phyloP scores from a whole-genome alignment of 306 rosid genomes.

The Ziziphus jujuba region DNA sequence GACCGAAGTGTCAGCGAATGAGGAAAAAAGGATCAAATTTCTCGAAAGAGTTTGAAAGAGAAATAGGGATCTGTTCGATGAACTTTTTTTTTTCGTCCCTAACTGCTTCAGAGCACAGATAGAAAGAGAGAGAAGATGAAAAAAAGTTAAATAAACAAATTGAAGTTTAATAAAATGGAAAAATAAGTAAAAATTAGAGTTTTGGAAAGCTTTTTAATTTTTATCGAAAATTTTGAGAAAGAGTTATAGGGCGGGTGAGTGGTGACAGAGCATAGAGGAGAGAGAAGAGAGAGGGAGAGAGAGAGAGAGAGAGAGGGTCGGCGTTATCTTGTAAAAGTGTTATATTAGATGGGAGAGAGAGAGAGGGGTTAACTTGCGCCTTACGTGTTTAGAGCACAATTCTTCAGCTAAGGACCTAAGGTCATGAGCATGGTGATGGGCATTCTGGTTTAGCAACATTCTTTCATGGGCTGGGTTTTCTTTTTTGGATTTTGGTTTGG shows the following conservation, averaged over 20 bases:
- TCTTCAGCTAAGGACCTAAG: conserved; percentile 30
- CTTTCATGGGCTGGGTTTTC: conserved; percentile 39
- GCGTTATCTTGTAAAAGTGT: conserved; percentile 63
- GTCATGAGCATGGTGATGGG: conserved; percentile 21
- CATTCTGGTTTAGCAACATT: conserved; percentile 17
- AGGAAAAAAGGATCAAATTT: conserved; percentile 37
- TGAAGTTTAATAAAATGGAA: conserved; percentile 28
- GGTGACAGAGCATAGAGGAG: conserved; percentile 43
- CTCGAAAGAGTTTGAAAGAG: conserved; percentile 26
- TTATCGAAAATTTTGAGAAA: conserved; percentile 30
- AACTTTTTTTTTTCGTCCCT: conserved; percentile 17
- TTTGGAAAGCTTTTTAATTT: conserved; percentile 10
- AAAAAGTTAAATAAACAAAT: conserved; percentile 15
- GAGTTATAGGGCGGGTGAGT: conserved; percentile 40
- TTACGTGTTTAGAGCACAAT: conserved; percentile 46
- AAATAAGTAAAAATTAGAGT: conserved; percentile 16
- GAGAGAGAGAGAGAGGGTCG: conserved; percentile 40
- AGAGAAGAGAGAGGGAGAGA: conserved; percentile 23
- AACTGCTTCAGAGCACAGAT: conserved; percentile 36
- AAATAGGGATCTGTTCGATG: conserved; percentile 68
- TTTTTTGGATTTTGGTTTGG: conserved; percentile 5
- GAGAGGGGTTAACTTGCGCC: conserved; percentile 47
- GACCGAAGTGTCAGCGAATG: conserved; percentile 31
- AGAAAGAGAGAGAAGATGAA: conserved; percentile 12
- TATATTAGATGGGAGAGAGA: conserved; percentile 20